phyloP scores from a whole-genome alignment of 2,329 filamentous ascomycete species.

The Thielaviopsis punctulata region DNA sequence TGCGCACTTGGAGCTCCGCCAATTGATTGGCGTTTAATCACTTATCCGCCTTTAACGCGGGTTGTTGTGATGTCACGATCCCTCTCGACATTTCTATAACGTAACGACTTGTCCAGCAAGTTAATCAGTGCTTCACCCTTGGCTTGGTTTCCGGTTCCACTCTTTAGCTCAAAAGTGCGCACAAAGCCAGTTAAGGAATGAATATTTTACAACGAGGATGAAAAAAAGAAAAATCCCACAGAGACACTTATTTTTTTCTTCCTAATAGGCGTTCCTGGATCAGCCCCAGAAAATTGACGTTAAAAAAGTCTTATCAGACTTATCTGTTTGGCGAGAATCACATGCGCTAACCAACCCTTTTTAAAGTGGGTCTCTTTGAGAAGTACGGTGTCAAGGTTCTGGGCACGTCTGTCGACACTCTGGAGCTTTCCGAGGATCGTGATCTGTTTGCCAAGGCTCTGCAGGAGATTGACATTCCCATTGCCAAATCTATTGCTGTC shows the following conservation, averaged over 20 bases:
- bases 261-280: not conserved
- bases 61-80: conserved; percentile 1
- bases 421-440: conserved; percentile 76
- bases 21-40: not conserved
- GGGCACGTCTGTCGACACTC: conserved; percentile 82
- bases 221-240: not conserved
- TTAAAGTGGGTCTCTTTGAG: conserved; percentile 63
- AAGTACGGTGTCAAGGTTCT: conserved; percentile 91
- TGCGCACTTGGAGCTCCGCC: conserved; percentile 6
- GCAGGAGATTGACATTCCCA: conserved; percentile 93
- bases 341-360: conserved; percentile 1
- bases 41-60: not conserved
- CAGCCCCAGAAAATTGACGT: not conserved
- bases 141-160: conserved; percentile 5
- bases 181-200: not conserved
- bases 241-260: not conserved
- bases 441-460: conserved; percentile 91
- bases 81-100: conserved; percentile 4
- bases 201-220: not conserved
- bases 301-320: not conserved
- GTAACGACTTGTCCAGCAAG: conserved; percentile 1
- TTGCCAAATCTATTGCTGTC: conserved; percentile 89
- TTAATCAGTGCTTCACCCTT: conserved; percentile 7
- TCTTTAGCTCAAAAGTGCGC: not conserved
- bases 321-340: not conserved